Base-by-base conservation (phyloP, 805 yeast species). In the Hyphopichia homilentoma region DNA sequence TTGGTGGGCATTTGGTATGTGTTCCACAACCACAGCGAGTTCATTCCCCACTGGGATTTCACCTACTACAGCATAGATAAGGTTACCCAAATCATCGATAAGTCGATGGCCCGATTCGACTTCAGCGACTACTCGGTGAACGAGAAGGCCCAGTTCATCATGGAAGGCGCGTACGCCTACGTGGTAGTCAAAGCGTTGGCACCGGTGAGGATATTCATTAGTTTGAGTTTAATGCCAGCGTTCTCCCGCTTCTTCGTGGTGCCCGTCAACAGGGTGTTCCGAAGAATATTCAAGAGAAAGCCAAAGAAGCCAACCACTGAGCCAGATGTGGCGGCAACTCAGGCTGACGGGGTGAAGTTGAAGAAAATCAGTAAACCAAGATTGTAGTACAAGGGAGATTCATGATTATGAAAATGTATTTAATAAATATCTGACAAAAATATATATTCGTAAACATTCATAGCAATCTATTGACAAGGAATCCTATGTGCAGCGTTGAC, bases 141-240 rank as follows among this genome's bases (percentile, higher is more conserved):
- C 25, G 78, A 76, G 21, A 76, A 78, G 40, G 65, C 81, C 29
- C 62, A 65, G 30, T 50, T 81, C 17, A 59, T 84, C 5, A 52
- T 79, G 43, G 84, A 83, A 41, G 94, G 94, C 7, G 88, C 89
- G 0, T 69, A 82, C 16, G 79, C 94, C 0, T 85, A 79, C 45
- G 81, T 80, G 4, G 57, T 80, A 4, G 86, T 83, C 8, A 84
- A 84, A 48, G 62, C 70, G 7, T 47, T 73, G 15, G 54, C 78
- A 39, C 85, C 86, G 0, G 31, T 77, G 2, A 59, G 87, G 34
- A 58, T 78, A 1, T 51, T 68, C 7, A 36, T 74, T 14, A 74
- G 81, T 25, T 45, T 80, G 30, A 47, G 68, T 29, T 54, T 70
- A 21, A 79, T 78, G 57, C 85, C 85, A 3, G 62, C 68, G 61